Evolutionary conservation across 2,329 filamentous ascomycete species (phyloP).

Genomic region (Stachybotrys chlorohalonatus): DNA sequence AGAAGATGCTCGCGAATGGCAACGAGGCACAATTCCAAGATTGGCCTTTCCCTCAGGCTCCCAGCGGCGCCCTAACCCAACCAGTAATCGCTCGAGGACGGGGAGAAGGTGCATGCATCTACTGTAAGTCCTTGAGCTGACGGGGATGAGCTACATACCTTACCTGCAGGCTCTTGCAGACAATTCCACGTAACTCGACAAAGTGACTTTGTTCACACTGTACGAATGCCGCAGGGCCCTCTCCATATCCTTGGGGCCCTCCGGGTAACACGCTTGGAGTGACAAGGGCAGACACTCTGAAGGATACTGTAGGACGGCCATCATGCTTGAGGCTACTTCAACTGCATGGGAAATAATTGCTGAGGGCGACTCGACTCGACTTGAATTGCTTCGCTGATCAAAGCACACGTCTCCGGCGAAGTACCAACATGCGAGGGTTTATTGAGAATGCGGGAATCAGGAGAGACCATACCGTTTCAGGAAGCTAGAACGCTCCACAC

Average conservation of each 20-base stretch:
- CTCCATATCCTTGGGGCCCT: too few species aligned
- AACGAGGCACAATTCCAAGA: background rate
- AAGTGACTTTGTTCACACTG: too few species aligned
- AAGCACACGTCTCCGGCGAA: background rate
- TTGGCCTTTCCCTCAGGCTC: background rate
- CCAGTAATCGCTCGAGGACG: background rate
- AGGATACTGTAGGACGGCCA: too few species aligned
- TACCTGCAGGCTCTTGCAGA: too few species aligned
- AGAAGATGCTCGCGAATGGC: background rate
- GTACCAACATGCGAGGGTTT: background rate
- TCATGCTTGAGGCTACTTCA: too few species aligned
- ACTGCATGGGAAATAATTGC: background rate
- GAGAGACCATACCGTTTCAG: background rate
- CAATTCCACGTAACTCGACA: too few species aligned
- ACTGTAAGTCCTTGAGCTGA: too few species aligned
- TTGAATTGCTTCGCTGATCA: too few species aligned
- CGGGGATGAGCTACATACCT: too few species aligned
- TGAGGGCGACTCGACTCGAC: background rate
- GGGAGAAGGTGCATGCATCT: background rate
- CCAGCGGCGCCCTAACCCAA: background rate
- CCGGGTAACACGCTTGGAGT: too few species aligned
- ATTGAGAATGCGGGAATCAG: background rate
- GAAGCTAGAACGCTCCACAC: background rate
- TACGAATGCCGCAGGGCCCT: too few species aligned
- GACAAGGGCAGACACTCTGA: too few species aligned